Evolutionary conservation across 2,329 filamentous ascomycete species (phyloP), one percentile per base, ranked within the genome.

Genomic region (Nemania sp.): DNA sequence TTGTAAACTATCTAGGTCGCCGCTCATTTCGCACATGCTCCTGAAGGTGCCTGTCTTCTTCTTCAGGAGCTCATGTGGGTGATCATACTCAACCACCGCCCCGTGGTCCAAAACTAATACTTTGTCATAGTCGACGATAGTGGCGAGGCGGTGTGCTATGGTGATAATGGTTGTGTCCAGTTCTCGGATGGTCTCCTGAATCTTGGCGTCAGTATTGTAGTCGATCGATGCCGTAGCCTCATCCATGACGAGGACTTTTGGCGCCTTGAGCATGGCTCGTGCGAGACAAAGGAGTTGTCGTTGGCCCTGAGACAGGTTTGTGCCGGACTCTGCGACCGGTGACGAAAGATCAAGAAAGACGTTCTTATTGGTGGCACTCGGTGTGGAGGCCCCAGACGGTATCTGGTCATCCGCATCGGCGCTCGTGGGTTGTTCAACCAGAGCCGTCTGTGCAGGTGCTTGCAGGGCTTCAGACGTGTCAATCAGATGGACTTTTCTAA

Each of bases 181-280:
- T 75, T 97, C 90, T n/a, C 92, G 89, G 63, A 99, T 93, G 0
- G 95, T 98, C 70, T 91, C 92, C 77, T 99, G 95, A 68, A 99
- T 98, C 79, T 97, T 97, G 51, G 89, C 83, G 71, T 99, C 95
- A 1, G 95, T 99, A 5, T 88, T 90, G 76, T 98, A 98, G 78
- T 99, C 95, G 71, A 99, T 98, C 0, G 91, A 96, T 0, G 95
- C 95, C 0, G 95, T 99, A 0, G 95, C 95, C 80, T 99, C 95
- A 76, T 99, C 95, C 95, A 99, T 98, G 72, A 99, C 89, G n/a
- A 99, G 81, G 1, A 99, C 92, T 66, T 90, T 93, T 0, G 95
- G 93, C 35, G 87, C 86, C 77, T 96, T 97, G 65, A 99, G 88
- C 67, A 99, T 86, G 0, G 95, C 95, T 57, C 95, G 89, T 0